Percentiles rank a stretch among this genome's conserved stretches.
Conservation (phyloP, 2,329 filamentous ascomycete species). For the Phialophora tarda region DNA sequence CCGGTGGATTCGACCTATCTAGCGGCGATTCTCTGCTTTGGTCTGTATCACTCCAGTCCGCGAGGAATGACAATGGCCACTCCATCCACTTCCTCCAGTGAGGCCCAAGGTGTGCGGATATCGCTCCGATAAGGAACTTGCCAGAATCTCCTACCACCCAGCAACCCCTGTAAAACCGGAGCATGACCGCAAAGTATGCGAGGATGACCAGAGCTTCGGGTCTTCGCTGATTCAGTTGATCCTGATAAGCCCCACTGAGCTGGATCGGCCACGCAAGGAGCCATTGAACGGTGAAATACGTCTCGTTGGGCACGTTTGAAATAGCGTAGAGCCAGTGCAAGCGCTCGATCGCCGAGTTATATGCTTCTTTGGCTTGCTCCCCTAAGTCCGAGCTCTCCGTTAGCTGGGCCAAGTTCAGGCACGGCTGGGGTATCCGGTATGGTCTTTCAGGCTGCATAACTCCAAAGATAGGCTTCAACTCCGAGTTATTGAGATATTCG, state of each 20-base stretch:
- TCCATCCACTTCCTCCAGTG: slow-evolving; percentile 42
- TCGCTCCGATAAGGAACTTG: slow-evolving; percentile 38
- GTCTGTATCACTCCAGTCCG: background rate
- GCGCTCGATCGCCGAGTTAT: slow-evolving; percentile 26
- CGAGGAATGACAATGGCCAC: slow-evolving; percentile 35
- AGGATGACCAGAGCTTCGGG: slow-evolving; percentile 52
- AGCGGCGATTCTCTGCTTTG: background rate
- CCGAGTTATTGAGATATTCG: slow-evolving; percentile 12
- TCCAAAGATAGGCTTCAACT: slow-evolving; percentile 19
- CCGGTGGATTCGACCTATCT: background rate
- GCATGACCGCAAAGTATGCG: slow-evolving; percentile 51
- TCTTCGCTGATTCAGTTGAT: slow-evolving; percentile 44
- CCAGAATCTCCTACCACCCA: slow-evolving; percentile 47
- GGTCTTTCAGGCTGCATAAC: slow-evolving; percentile 19
- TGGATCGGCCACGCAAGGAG: slow-evolving; percentile 29
- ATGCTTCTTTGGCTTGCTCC: slow-evolving; percentile 22
- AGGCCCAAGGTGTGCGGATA: slow-evolving; percentile 39
- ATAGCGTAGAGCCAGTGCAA: slow-evolving; percentile 27
- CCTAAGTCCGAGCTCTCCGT: slow-evolving; percentile 17
- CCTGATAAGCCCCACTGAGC: slow-evolving; percentile 40
- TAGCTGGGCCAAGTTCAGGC: slow-evolving; percentile 18
- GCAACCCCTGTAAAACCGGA: slow-evolving; percentile 43
- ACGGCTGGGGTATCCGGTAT: slow-evolving; percentile 23
- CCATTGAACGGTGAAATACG: slow-evolving; percentile 20
- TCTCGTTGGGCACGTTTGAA: slow-evolving; percentile 12